Percentiles rank a stretch among this genome's conserved stretches.
phyloP scores from a whole-genome alignment of 2,329 filamentous ascomycete species.

The Anisogramma anomala region DNA sequence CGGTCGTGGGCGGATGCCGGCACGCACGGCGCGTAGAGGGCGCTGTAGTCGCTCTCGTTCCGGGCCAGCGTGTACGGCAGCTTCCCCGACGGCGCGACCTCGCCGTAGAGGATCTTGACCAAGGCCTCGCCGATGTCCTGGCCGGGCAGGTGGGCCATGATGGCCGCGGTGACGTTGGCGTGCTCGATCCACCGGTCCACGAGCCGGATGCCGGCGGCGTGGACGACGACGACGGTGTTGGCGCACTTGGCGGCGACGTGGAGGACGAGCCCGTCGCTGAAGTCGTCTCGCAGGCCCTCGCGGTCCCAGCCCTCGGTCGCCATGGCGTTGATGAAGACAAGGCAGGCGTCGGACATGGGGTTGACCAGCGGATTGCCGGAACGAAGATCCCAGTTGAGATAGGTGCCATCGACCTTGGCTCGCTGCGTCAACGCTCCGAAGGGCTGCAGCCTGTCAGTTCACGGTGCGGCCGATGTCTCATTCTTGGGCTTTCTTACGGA shows the following conservation, averaged over 20 bases:
- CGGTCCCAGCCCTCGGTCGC: slow-evolving; percentile 67
- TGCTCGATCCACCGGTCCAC: slow-evolving; percentile 55
- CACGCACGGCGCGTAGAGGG: slow-evolving; percentile 39
- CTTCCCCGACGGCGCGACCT: slow-evolving; percentile 41
- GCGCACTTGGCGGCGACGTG: slow-evolving; percentile 48
- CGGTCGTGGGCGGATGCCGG: slow-evolving; percentile 27
- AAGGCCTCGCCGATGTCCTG: slow-evolving; percentile 52
- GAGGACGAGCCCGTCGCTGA: slow-evolving; percentile 46
- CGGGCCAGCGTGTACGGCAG: slow-evolving; percentile 51
- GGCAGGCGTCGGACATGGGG: slow-evolving; percentile 46
- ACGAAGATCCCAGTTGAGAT: slow-evolving; percentile 45
- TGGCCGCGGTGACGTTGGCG: slow-evolving; percentile 50
- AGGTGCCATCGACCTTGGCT: slow-evolving; percentile 41
- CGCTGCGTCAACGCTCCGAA: slow-evolving; percentile 46
- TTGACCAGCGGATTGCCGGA: slow-evolving; percentile 34
- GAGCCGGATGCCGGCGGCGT: slow-evolving; percentile 49
- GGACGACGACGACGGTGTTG: slow-evolving; percentile 53
- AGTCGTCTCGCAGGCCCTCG: slow-evolving; percentile 55
- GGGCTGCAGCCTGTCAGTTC: slow-evolving; percentile 25
- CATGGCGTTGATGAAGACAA: slow-evolving; percentile 57
- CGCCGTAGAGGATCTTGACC: slow-evolving; percentile 46
- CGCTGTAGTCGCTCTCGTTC: slow-evolving; percentile 42
- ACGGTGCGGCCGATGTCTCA: slow-evolving; percentile 18
- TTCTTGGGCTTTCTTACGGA: slow-evolving; percentile 25
- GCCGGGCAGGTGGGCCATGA: slow-evolving; percentile 53